A percentile compares a stretch with the other conserved stretches of the same genome.
Conservation (phyloP, 257 asterid genomes). For the Leonotis leonurus region DNA sequence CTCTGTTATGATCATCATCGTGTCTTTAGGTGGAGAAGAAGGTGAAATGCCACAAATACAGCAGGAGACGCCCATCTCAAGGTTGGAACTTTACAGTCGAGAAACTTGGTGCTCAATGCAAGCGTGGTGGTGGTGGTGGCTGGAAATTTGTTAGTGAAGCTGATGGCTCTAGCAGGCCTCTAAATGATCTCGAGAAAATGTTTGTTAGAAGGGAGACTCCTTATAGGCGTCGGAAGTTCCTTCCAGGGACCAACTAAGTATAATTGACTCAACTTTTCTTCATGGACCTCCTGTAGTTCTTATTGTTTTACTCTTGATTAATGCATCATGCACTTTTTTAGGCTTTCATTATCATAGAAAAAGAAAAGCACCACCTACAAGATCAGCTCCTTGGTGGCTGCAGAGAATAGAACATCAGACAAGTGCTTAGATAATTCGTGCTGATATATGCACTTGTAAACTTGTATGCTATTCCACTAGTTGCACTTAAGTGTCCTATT, state of each 20-base stretch:
- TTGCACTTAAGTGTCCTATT: not conserved
- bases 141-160: conserved; percentile 73
- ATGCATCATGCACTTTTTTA: not conserved
- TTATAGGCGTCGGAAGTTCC: conserved; percentile 55
- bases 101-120: conserved; percentile 65
- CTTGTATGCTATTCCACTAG: not conserved
- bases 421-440: conserved; percentile 8
- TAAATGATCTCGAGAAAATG: conserved; percentile 74
- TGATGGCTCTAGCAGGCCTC: conserved; percentile 86
- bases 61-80: conserved; percentile 79
- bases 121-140: conserved; percentile 90
- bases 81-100: conserved; percentile 93
- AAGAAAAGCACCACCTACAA: not conserved
- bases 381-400: not conserved
- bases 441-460: conserved; percentile 16
- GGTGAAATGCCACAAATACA: conserved; percentile 82
- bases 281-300: not conserved
- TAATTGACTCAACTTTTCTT: not conserved
- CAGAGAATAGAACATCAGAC: conserved; percentile 1
- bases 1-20: not conserved
- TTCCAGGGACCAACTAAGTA: conserved; percentile 22
- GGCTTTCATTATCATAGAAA: not conserved
- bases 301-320: not conserved
- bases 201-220: conserved; percentile 90
- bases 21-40: conserved; percentile 45